Base-by-base conservation (phyloP, 129 eudicot genomes). In the Chrysanthemum seticuspe region DNA sequence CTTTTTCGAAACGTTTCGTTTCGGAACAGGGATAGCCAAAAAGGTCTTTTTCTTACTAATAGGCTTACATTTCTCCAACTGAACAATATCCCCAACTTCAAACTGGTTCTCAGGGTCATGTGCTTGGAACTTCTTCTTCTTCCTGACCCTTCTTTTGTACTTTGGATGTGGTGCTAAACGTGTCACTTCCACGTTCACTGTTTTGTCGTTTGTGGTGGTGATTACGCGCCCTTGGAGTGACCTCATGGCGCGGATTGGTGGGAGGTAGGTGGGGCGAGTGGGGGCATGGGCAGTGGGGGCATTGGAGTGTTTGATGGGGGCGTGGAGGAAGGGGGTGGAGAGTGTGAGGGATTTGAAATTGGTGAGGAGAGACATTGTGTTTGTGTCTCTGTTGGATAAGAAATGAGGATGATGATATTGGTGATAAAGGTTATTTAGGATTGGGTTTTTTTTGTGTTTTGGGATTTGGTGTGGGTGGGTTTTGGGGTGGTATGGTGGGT, bases 81-180 rank as follows among this genome's bases (percentile, higher is more conserved):
- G 94, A 15, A 95, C 99, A 58, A 71, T 6, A 65, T 95, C 99
- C 61, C 99, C 99, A 16, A 87, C 78, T 48, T 81, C 25, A 76
- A 90, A 95, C 44, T 74, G 85, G 67, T 95, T 95, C 13, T 86
- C 86, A 5, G 93, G 93, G 85, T 95, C 99, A 53, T 95, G 97
- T 5, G 94, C 99, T 65, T 95, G 99, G 72, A 74, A 90, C 94
- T 85, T 95, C 94, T 90, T 90, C 91, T 88, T 88, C 86, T 65
- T 81, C 75, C 96, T 74, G 5, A 90, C 87, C 59, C 99, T 82
- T 1, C 96, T 85, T 80, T 95, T 90, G 91, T 95, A 95, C 75
- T 95, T 95, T 0, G 99, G 99, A 61, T 90, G 97, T 10, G 96
- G 96, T 6, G 96, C 97, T 6, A 95, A 79, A 0, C 99, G 99